A percentile compares a stretch with the other conserved stretches of the same genome.
Conservation (phyloP, 805 yeast species). For the Myxozyma udenii region DNA sequence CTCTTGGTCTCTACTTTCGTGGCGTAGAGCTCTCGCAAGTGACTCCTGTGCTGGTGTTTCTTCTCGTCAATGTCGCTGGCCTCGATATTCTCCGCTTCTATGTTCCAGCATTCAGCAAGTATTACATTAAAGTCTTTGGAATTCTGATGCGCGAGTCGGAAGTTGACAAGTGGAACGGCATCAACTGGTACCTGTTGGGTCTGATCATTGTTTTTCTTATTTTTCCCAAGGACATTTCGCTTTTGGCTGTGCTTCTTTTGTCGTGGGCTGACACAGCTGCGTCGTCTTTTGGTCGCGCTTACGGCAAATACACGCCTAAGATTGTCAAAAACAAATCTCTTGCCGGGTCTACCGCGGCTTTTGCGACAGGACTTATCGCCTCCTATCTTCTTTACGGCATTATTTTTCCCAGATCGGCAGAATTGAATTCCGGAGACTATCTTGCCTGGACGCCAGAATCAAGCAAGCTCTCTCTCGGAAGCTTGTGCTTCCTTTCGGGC, state of each 20-base stretch:
- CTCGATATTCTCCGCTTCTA: slow-evolving; percentile 69
- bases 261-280: slow-evolving; percentile 99
- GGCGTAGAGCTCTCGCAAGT: slow-evolving; percentile 58
- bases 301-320: slow-evolving; percentile 79
- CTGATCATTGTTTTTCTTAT: slow-evolving; percentile 63
- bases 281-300: slow-evolving; percentile 84
- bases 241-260: slow-evolving; percentile 71
- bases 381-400: slow-evolving; percentile 68
- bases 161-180: slow-evolving; percentile 71
- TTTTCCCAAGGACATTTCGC: slow-evolving; percentile 67
- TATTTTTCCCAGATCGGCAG: slow-evolving; percentile 52
- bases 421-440: slow-evolving; percentile 34
- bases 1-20: slow-evolving; percentile 65
- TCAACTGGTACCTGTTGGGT: slow-evolving; percentile 82
- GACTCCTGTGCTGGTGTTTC: slow-evolving; percentile 55
- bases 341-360: slow-evolving; percentile 90
- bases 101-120: slow-evolving; percentile 57
- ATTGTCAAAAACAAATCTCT: slow-evolving; percentile 71
- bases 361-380: slow-evolving; percentile 63
- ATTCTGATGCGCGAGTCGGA: slow-evolving; percentile 84
- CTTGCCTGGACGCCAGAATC: slow-evolving; percentile 65
- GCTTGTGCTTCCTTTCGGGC: slow-evolving; percentile 64
- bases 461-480: slow-evolving; percentile 53
- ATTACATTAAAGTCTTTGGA: slow-evolving; percentile 68
- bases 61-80: slow-evolving; percentile 55